Base-by-base conservation (phyloP, 805 yeast genomes). In the Candida manassasensis region DNA sequence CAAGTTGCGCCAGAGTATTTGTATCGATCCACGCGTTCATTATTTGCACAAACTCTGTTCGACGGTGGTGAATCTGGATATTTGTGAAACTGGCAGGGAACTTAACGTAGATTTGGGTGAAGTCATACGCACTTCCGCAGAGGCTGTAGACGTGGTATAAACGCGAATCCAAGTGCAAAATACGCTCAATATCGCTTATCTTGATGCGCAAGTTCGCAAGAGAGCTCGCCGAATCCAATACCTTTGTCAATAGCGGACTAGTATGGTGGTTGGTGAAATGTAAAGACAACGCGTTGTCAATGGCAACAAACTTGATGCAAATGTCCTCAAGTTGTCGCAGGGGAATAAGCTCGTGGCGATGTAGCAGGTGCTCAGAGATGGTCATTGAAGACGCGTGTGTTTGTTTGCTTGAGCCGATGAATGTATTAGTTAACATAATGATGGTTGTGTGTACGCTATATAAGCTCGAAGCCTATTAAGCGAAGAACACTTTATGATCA, bases 261-360 rank as follows among this genome's bases (percentile, higher is more conserved):
- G 59, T 27, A 1, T 58, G 51, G 37, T 59, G 66, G 21, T 45
- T 50, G 10, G 67, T 39, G 34, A 50, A 65, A 40, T 66, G 63
- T 4, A 67, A 49, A 16, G 53, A 48, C 16, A 67, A 40, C 12
- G 49, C 47, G 15, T 52, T 52, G 36, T 66, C 71, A 6, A 65
- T 52, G 7, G 66, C 63, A 24, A 43, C 35, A 15, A 52, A 33
- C 11, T 29, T 37, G 10, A 25, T 14, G 10, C 27, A 19, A 9
- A 40, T 15, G 5, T 34, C 22, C 3, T 15, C 19, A 19, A 42
- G 35, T 27, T 24, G 27, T 24, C 12, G 27, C 27, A 24, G 14
- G 9, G 27, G 27, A 7, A 24, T 24, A 6, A n/a, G 6, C 7
- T 14, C 12, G 12, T 24, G 27, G 8, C 12, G 6, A 24, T 24